Evolutionary conservation across 805 yeast genomes (phyloP), one percentile per base, ranked within the genome.

Genomic region (Torulaspora quercuum): DNA sequence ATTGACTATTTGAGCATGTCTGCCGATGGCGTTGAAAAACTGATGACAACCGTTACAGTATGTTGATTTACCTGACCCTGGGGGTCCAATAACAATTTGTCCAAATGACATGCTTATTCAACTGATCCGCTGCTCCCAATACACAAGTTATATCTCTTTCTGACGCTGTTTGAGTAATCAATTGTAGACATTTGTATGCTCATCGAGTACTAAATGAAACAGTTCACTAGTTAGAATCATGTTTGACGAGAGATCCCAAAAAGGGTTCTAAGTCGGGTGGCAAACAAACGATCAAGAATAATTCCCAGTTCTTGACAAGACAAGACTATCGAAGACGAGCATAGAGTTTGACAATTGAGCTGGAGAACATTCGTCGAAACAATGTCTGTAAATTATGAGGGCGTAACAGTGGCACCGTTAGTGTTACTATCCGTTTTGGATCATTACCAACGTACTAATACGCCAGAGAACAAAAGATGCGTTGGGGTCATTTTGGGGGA

Each of bases 51-150:
- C 99, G 58, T 79, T 70, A 59, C 97, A 89, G 58, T 86, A 92
- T 0, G 98, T 94, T 0, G 96, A 85, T 55, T 92, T 92, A 1
- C 99, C 99, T 0, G 95, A 75, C 1, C 98, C 99, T 0, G 99
- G 99, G 0, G 98, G 97, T 0, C 99, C 99, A 24, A 92, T 87
- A 7, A 90, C 89, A 7, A 92, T 76, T 63, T 92, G 96, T 3
- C 95, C 96, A 61, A 84, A 84, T 6, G 79, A 67, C 80, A 75
- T 72, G n/a, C n/a, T n/a, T n/a, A n/a, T n/a, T n/a, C n/a, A n/a
- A n/a, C n/a, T n/a, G 3, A 12, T 30, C 23, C 7, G n/a, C n/a
- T n/a, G n/a, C n/a, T n/a, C n/a, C n/a, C n/a, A n/a, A n/a, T n/a
- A n/a, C n/a, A n/a, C n/a, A n/a, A n/a, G n/a, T n/a, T n/a, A n/a